Base-by-base conservation (phyloP, 352 stramenopile species). In the Phytophthora crassamura region DNA sequence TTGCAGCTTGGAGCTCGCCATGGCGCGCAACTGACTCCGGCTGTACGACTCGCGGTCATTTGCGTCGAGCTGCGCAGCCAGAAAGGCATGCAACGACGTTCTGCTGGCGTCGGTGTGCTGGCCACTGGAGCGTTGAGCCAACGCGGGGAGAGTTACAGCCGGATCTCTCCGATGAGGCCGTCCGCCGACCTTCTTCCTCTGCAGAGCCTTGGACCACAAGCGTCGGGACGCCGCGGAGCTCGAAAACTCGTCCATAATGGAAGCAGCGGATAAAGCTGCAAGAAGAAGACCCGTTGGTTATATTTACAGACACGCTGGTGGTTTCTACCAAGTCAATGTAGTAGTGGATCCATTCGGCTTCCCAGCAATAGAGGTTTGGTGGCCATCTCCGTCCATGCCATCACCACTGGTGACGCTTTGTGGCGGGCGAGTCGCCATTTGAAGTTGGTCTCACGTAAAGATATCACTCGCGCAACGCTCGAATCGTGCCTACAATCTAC, bases 21-120 rank as follows among this genome's bases (percentile, higher is more conserved):
- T 66, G 1, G 53, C 66, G 4, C 66, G 60, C 18, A 74, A 30
- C 28, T 67, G 66, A 16, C 46, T 70, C 2, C 66, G 59, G 22
- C 66, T 70, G 48, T 69, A 74, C 10, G 16, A 42, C 10, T 74
- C 59, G 25, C 59, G 52, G 3, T 70, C 60, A 60, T 66, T 62
- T 11, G 14, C 35, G 5, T 66, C 41, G 33, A 73, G 36, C 39
- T 55, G 47, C 14, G 40, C 43, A 8, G 57, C 35, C 9, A 67
- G 59, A n/a, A 67, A 56, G 11, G 47, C n/a, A 18, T 59, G 40
- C 36, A 74, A 28, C 22, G 60, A 59, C 16, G 25, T 65, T 43
- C 41, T 12, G 6, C 12, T 42, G 25, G 22, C 50, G 16, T 6
- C 25, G n/a, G 49, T 2, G 0, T 53, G 51, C n/a, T 43, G 43